Conservation (phyloP, 257 asterid species). For the Solanum etuberosum region DNA sequence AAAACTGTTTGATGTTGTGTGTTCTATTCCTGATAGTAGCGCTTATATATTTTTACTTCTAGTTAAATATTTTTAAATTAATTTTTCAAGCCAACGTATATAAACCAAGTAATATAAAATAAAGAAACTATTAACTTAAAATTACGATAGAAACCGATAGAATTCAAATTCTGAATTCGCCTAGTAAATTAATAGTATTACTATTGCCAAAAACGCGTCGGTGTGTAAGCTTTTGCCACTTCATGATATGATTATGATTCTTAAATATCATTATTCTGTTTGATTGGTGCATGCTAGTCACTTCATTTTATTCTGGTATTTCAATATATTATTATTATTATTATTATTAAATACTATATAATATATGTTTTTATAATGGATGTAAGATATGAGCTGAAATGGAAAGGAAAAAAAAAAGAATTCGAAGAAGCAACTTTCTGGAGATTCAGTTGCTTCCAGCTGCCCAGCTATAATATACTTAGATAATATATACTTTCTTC, state of each 20-base stretch:
- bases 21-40: too few species aligned
- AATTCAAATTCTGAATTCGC: not conserved
- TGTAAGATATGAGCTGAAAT: not conserved
- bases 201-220: not conserved
- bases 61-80: too few species aligned
- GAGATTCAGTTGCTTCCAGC: constrained; percentile 3
- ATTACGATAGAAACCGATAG: fast-evolving
- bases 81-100: too few species aligned
- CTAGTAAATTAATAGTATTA: not conserved
- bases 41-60: too few species aligned
- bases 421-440: not conserved
- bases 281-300: not conserved
- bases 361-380: not conserved
- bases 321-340: not conserved
- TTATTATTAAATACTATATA: not conserved
- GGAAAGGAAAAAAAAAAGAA: not conserved
- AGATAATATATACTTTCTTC: not conserved
- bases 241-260: not conserved
- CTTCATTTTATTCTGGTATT: not conserved
- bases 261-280: not conserved
- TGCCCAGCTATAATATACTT: not conserved
- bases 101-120: too few species aligned
- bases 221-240: not conserved
- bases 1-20: too few species aligned
- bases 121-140: too few species aligned